A percentile compares a stretch with the other conserved stretches of the same genome.
phyloP scores from a whole-genome alignment of 495 filamentous ascomycete genomes.

The Penicillium coprophilum region DNA sequence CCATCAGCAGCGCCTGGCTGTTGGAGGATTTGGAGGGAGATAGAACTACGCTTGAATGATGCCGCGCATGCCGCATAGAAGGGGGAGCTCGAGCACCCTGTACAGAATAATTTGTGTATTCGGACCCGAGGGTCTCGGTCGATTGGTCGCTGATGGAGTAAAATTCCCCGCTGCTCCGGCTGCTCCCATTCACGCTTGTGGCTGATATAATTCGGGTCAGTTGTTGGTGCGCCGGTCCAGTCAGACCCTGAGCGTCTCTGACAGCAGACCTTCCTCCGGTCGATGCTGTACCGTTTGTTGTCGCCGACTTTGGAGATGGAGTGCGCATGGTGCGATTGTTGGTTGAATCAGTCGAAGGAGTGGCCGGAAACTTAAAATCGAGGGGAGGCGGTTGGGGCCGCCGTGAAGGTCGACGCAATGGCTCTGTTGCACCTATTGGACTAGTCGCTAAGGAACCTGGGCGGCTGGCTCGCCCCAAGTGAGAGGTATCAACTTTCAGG shows the following conservation, averaged over 20 bases:
- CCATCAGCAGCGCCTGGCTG: constrained; percentile 90
- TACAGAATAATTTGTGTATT: constrained; percentile 71
- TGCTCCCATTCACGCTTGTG: constrained; percentile 62
- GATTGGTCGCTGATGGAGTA: constrained; percentile 94
- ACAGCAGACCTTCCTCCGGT: constrained; percentile 14
- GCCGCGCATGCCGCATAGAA: constrained; percentile 55
- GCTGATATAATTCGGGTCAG: constrained; percentile 73
- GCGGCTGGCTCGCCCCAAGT: constrained; percentile 24
- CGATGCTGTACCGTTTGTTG: constrained; percentile 16
- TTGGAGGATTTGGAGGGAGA: constrained; percentile 44
- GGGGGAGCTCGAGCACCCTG: constrained; percentile 45
- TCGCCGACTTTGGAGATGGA: constrained; percentile 31
- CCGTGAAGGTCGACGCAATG: constrained; percentile 33
- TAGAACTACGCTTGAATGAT: constrained; percentile 56
- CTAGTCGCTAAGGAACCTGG: constrained; percentile 29
- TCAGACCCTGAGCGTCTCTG: constrained; percentile 22
- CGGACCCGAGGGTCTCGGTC: constrained; percentile 86
- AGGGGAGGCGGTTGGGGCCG: constrained; percentile 48
- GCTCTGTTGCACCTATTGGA: constrained; percentile 28
- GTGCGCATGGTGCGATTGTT: constrained; percentile 38
- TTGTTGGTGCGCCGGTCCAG: constrained; percentile 52
- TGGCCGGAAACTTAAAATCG: constrained; percentile 67
- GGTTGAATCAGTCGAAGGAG: constrained; percentile 37
- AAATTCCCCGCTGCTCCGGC: constrained; percentile 89
- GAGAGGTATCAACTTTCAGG: constrained; percentile 35